Evolutionary conservation across 176 grass and related monocot species (phyloP), one percentile per base, ranked within the genome.

Genomic region (Rhipidocladum racemiflorum): DNA sequence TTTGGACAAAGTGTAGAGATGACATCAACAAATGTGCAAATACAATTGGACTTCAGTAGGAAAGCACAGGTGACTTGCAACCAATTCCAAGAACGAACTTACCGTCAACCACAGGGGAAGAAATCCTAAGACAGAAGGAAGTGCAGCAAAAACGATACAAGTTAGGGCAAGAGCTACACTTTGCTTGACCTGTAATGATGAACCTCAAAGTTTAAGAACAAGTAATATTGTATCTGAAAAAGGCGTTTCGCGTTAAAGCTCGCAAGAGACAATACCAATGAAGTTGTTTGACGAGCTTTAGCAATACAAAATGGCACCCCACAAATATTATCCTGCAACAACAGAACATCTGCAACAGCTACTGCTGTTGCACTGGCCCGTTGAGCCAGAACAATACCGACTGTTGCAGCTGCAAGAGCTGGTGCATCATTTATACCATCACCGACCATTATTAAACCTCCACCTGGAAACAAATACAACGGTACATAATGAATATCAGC

Each of bases 371-470:
- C 95, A 88, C 95, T 98, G 35, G 95, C 95, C 24, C 95, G 86
- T 68, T 91, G 95, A 21, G 95, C 95, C 71, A 98, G 85, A 81
- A 98, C 95, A 7, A 98, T 92, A 85, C 95, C 95, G 0, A 94
- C 92, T 45, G 95, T 98, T 81, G 95, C 85, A 82, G 95, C 95
- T 43, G 95, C 95, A 55, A 98, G 92, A 55, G 92, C 95, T 75
- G 95, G 95, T 9, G 95, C 95, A 82, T 98, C 95, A 86, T 98
- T 98, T 85, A 98, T 98, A 74, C 95, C 95, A 88, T 98, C 95
- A 69, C 95, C 95, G 7, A 98, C 95, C 95, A 98, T 98, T 88
- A 98, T 98, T 84, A 98, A 84, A 61, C 95, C 95, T 70, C 90
- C 92, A 77, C 83, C 95, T 97, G 86, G 9, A 86, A 65, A 57